Conservation (phyloP, 2,329 filamentous ascomycete species). For the Botrytis fragariae region DNA sequence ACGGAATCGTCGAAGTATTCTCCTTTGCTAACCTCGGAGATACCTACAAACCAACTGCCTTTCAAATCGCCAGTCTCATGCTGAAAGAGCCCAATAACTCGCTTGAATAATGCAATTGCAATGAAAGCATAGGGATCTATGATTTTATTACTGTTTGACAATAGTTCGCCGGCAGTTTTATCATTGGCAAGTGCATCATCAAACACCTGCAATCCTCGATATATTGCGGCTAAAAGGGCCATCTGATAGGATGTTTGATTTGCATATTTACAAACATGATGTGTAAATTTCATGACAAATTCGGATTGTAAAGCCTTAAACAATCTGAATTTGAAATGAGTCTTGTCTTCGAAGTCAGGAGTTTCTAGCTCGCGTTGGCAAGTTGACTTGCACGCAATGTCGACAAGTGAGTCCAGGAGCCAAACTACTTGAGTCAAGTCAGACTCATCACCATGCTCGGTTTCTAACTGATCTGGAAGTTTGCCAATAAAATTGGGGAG, state of each 20-base stretch:
- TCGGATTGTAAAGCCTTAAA: constrained; percentile 28
- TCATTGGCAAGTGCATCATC: constrained; percentile 28
- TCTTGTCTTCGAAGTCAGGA: constrained; percentile 10
- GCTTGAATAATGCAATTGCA: constrained; percentile 24
- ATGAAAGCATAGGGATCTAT: constrained; percentile 28
- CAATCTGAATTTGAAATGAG: constrained; percentile 27
- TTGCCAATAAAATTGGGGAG: constrained; percentile 30
- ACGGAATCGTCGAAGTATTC: constrained; percentile 14
- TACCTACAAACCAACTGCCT: constrained; percentile 21
- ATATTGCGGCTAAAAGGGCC: constrained; percentile 31
- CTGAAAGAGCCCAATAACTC: constrained; percentile 21
- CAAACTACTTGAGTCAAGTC: constrained; percentile 23
- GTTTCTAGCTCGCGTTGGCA: constrained; percentile 21
- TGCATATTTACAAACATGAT: constrained; percentile 18
- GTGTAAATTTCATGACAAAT: constrained; percentile 26
- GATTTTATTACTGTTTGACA: background rate
- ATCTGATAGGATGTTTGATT: constrained; percentile 29
- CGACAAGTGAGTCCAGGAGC: constrained; percentile 27
- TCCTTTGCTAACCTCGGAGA: constrained; percentile 11
- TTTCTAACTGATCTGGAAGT: constrained; percentile 28
- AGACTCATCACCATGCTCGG: background rate
- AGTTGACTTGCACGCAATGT: constrained; percentile 28
- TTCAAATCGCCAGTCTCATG: constrained; percentile 10
- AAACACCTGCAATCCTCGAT: constrained; percentile 29
- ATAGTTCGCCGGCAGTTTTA: background rate